A percentile compares a stretch with the other conserved stretches of the same genome.
Evolutionary conservation across 352 stramenopile species (phyloP).

Genomic region (Phytophthora chlamydospora): DNA sequence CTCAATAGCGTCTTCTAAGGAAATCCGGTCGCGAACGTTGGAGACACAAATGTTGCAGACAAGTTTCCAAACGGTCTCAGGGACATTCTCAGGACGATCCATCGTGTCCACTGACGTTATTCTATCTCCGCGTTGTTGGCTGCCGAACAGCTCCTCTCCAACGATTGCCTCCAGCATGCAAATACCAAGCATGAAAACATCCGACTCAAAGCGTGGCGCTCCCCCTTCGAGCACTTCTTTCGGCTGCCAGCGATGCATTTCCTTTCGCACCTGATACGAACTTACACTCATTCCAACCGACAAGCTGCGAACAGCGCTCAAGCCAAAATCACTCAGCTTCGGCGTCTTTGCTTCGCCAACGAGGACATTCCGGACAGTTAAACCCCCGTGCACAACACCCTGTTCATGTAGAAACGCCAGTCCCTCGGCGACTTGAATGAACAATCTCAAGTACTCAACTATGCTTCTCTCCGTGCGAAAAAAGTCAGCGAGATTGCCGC

Average conservation of each 20-base stretch:
- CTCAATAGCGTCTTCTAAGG: no score
- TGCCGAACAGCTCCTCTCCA: no score
- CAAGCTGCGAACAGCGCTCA: conserved; percentile 2
- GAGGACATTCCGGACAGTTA: conserved; percentile 84
- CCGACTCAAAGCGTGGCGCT: background rate
- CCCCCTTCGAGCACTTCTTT: background rate
- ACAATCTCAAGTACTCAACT: conserved; percentile 9
- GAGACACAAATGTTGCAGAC: no score
- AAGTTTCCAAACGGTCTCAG: no score
- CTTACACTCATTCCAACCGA: background rate
- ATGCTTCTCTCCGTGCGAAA: background rate
- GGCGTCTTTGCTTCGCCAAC: conserved; percentile 17
- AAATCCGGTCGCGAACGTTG: no score
- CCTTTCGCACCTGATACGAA: background rate
- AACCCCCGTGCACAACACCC: conserved; percentile 59
- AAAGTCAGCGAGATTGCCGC: conserved; percentile 27
- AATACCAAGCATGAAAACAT: no score
- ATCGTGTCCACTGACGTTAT: no score
- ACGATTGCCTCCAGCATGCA: no score
- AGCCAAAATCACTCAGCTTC: conserved; percentile 33
- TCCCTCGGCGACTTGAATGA: conserved; percentile 24
- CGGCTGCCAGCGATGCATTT: background rate
- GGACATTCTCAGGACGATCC: no score
- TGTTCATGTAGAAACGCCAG: conserved; percentile 54
- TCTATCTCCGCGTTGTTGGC: no score